Percentiles rank a stretch among this genome's conserved stretches.
Evolutionary conservation across 2,329 filamentous ascomycete genomes (phyloP).

Genomic region (Sporothrix inflata): DNA sequence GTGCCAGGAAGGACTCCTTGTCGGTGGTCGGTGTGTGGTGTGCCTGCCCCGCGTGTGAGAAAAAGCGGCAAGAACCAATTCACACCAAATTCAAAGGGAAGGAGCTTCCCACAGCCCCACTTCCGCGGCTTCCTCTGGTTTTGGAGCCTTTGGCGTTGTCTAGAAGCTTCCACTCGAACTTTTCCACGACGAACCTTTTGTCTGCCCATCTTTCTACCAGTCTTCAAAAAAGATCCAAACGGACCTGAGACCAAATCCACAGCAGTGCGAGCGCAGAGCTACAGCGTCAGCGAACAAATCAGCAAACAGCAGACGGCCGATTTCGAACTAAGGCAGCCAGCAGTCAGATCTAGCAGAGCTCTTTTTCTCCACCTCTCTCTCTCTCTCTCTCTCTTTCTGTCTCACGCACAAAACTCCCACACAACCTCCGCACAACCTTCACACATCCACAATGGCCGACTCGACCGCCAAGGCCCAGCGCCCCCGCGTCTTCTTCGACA

Average conservation of each 20-base stretch:
- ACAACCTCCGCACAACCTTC: neutral
- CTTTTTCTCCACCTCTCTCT: neutral
- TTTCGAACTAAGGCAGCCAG: neutral
- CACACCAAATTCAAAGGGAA: constrained; percentile 7
- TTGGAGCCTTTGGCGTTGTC: constrained; percentile 28
- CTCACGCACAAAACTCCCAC: neutral
- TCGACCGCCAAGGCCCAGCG: constrained; percentile 57
- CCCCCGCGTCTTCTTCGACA: constrained; percentile 89
- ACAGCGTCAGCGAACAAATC: neutral
- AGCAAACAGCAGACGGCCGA: neutral
- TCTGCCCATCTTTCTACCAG: neutral
- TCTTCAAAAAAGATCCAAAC: constrained; percentile 3
- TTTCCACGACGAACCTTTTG: neutral
- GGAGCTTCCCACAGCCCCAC: constrained; percentile 25
- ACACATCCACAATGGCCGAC: constrained; percentile 43
- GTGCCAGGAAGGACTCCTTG: neutral
- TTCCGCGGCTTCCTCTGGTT: neutral
- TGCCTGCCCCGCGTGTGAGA: constrained; percentile 8
- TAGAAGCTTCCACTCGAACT: constrained; percentile 30
- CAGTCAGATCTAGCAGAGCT: neutral
- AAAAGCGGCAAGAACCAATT: neutral
- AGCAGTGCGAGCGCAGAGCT: neutral
- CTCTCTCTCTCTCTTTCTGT: neutral
- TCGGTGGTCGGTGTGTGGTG: neutral
- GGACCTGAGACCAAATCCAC: neutral